Conservation (phyloP, 2,329 filamentous ascomycete genomes). For the Nemania sp. region DNA sequence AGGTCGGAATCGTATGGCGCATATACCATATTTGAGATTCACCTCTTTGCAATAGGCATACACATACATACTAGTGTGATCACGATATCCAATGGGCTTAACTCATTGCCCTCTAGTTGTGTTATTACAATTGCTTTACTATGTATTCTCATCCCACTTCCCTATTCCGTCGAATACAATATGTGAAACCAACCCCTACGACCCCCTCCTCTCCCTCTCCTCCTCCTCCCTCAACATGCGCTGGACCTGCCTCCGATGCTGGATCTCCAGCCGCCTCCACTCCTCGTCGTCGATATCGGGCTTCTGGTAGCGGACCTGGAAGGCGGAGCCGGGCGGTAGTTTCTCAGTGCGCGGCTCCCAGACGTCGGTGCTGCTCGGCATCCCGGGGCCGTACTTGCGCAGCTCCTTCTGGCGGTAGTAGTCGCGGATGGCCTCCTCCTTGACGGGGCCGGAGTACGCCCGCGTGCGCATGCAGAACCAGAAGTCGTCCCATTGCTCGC, state of each 20-base stretch:
- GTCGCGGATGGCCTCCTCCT: conserved; percentile 71
- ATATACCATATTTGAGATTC: not conserved
- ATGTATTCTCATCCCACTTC: not conserved
- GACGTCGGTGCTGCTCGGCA: conserved; percentile 85
- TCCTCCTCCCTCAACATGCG: conserved; percentile 39
- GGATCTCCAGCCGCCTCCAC: conserved; percentile 55
- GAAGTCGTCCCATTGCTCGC: conserved; percentile 90
- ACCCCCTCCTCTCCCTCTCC: conserved; percentile 7
- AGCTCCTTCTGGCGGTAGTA: conserved; percentile 76
- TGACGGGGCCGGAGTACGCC: conserved; percentile 68
- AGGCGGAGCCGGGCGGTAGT: conserved; percentile 63
- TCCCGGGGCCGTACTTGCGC: conserved; percentile 69
- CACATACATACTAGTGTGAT: not conserved
- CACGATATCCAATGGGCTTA: no score
- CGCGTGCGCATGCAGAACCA: conserved; percentile 97
- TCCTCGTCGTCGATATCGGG: conserved; percentile 58
- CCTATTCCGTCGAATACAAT: not conserved
- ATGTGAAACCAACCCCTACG: conserved; percentile 4
- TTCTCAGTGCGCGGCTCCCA: conserved; percentile 80
- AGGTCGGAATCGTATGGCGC: not conserved
- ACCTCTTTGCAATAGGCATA: not conserved
- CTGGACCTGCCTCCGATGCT: conserved; percentile 42
- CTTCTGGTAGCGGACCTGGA: conserved; percentile 56
- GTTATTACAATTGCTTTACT: not conserved
- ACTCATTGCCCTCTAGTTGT: no score